phyloP scores from a whole-genome alignment of 2,329 filamentous ascomycete species.

The Gliomastix tumulicola region DNA sequence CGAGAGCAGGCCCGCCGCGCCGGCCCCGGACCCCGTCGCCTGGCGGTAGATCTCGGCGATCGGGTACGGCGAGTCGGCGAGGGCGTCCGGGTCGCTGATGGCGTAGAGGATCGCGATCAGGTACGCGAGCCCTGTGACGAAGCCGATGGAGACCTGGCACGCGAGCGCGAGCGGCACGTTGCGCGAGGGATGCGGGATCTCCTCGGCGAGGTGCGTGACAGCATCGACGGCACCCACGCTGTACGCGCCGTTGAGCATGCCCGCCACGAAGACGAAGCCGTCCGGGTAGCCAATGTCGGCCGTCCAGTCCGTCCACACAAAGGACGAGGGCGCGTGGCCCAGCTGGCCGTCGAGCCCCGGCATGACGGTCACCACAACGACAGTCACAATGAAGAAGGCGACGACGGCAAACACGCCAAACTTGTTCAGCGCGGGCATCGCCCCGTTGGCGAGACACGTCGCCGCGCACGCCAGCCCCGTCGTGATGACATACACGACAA shows the following conservation, averaged over 20 bases:
- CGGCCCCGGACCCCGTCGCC: constrained; percentile 42
- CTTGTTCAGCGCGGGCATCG: constrained; percentile 44
- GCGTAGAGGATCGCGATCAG: constrained; percentile 49
- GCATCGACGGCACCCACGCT: constrained; percentile 61
- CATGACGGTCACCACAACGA: constrained; percentile 49
- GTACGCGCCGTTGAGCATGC: constrained; percentile 59
- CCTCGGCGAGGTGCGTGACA: constrained; percentile 58
- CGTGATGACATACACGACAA: constrained; percentile 29
- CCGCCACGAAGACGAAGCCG: constrained; percentile 31
- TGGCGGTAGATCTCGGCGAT: constrained; percentile 61
- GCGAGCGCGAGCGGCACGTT: constrained; percentile 48
- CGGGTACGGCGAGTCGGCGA: constrained; percentile 46
- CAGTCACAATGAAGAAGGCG: constrained; percentile 45
- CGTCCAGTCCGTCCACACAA: constrained; percentile 32
- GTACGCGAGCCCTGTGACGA: constrained; percentile 44
- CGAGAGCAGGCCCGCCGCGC: constrained; percentile 41
- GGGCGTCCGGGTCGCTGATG: constrained; percentile 47
- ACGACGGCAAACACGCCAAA: constrained; percentile 43
- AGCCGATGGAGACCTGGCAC: constrained; percentile 41
- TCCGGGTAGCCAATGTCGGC: constrained; percentile 30
- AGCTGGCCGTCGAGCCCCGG: constrained; percentile 20
- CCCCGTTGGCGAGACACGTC: constrained; percentile 48
- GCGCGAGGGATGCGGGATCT: constrained; percentile 44
- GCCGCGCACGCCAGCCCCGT: constrained; percentile 28
- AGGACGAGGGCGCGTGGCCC: constrained; percentile 20